A percentile compares a stretch with the other conserved stretches of the same genome.
These are phyloP conservation scores for Cercospora brassicicola DNA, from an alignment of 2,329 filamentous ascomycete species.

Conservation along the genomic window DNA sequence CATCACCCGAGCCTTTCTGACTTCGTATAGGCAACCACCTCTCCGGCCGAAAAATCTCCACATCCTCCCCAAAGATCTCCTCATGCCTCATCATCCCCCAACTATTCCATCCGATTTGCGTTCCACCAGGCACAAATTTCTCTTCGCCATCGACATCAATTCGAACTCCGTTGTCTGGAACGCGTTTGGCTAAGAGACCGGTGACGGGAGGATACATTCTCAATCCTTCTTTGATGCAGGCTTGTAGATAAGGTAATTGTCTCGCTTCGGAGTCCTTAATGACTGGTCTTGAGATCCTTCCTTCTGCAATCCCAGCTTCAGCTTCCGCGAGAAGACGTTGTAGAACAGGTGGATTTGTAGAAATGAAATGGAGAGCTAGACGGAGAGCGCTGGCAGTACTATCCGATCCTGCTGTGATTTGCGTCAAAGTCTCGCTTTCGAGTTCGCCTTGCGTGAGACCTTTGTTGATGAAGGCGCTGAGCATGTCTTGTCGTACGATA, in stretches of 20 bases:
- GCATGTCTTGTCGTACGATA: conserved; percentile 54
- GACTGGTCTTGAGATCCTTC: conserved; percentile 46
- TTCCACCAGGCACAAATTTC: conserved; percentile 41
- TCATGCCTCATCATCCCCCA: conserved; percentile 42
- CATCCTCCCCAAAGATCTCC: conserved; percentile 42
- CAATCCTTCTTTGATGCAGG: conserved; percentile 51
- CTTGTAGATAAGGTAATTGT: conserved; percentile 48
- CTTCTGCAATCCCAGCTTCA: conserved; percentile 41
- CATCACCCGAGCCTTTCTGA: not conserved
- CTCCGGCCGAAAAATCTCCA: conserved; percentile 43
- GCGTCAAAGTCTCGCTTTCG: conserved; percentile 48
- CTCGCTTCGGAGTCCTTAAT: conserved; percentile 52
- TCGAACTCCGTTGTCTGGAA: conserved; percentile 37
- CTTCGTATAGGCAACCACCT: conserved; percentile 35
- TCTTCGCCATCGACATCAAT: conserved; percentile 41
- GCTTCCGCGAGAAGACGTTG: conserved; percentile 51
- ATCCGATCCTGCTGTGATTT: conserved; percentile 58
- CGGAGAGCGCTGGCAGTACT: conserved; percentile 59
- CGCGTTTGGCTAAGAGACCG: conserved; percentile 41
- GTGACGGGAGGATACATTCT: conserved; percentile 49
- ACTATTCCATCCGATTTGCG: conserved; percentile 43
- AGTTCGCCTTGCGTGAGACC: conserved; percentile 46
- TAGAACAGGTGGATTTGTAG: conserved; percentile 52
- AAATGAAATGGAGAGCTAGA: conserved; percentile 54
- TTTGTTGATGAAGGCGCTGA: conserved; percentile 54